phyloP scores from a whole-genome alignment of 345 rosid species.

The Toxicodendron radicans region DNA sequence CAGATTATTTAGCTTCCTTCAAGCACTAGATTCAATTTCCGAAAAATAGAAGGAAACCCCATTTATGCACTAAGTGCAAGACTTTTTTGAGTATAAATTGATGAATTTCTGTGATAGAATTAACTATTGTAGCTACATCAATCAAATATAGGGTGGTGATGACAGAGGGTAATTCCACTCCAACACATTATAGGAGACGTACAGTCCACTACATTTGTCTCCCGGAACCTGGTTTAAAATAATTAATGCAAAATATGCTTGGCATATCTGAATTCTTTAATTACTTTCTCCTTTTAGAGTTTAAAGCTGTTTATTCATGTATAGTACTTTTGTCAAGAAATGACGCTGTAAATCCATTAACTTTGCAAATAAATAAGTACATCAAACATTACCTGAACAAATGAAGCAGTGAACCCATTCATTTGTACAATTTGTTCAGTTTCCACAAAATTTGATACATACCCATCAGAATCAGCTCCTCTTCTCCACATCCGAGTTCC shows the following conservation, averaged over 20 bases:
- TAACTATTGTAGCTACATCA: not conserved
- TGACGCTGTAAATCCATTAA: not conserved
- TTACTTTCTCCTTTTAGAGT: not conserved
- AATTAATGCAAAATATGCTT: not conserved
- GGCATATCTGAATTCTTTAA: conserved; percentile 10
- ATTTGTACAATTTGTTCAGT: conserved; percentile 88
- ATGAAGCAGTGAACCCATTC: conserved; percentile 75
- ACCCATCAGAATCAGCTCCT: conserved; percentile 98
- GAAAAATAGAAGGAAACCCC: not conserved
- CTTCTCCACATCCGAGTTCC: conserved; percentile 99
- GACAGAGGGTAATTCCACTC: not conserved
- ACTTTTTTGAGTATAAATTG: not conserved
- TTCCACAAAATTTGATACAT: conserved; percentile 98
- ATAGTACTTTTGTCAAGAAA: not conserved
- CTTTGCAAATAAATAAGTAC: not conserved
- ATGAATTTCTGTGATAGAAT: not conserved
- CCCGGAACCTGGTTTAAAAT: not conserved
- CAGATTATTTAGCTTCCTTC: not conserved
- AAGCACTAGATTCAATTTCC: not conserved
- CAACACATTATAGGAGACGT: not conserved
- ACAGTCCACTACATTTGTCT: not conserved
- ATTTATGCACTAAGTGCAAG: not conserved
- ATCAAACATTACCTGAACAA: conserved; percentile 54
- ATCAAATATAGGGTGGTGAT: not conserved
- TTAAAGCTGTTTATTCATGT: not conserved